Base-by-base conservation (phyloP, 768 basidiomycete species). In the Filobasidium floriforme region DNA sequence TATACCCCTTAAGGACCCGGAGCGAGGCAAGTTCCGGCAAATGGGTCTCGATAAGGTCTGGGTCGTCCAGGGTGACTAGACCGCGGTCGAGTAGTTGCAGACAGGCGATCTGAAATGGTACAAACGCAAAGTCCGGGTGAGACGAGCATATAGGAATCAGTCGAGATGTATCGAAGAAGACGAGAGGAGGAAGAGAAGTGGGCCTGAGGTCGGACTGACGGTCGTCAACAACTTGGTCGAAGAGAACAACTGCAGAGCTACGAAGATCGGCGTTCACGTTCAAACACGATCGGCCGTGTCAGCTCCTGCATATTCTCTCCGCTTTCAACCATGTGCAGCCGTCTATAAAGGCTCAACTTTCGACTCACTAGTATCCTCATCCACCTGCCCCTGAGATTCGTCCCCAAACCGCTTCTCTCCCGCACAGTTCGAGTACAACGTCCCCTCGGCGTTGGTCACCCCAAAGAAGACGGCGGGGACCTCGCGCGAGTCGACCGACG, bases 21-120 rank as follows among this genome's bases (percentile, higher is more conserved):
- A 73, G 57, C 28, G 70, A 60, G 19, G 41, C 59, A 0, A 76
- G 51, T 65, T 77, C 76, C 1, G 72, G 71, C 0, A 75, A 61
- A 44, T 70, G 69, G 52, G 61, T 61, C n/a, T 64, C 66, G 29
- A 75, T 32, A 43, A 69, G 62, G 1, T 69, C 71, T 15, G 62
- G 62, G 60, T 68, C 73, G 41, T 77, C 70, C 14, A 77, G 65
- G 26, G 32, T 61, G 43, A 76, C 44, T 24, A 67, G 41, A 26
- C 73, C 73, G 24, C 70, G 71, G 28, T 77, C 76, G 49, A 76
- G 62, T 10, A 79, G 70, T 55, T 75, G 74, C 0, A 75, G 62
- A 3, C 71, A 73, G 0, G 75, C 74, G 49, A 79, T 62, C 66
- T 74, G 14, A n/a, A n/a, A n/a, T n/a, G n/a, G n/a, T n/a, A n/a